Base-by-base conservation (phyloP, 192 early-diverging fungal genomes). In the Cetraspora pellucida region DNA sequence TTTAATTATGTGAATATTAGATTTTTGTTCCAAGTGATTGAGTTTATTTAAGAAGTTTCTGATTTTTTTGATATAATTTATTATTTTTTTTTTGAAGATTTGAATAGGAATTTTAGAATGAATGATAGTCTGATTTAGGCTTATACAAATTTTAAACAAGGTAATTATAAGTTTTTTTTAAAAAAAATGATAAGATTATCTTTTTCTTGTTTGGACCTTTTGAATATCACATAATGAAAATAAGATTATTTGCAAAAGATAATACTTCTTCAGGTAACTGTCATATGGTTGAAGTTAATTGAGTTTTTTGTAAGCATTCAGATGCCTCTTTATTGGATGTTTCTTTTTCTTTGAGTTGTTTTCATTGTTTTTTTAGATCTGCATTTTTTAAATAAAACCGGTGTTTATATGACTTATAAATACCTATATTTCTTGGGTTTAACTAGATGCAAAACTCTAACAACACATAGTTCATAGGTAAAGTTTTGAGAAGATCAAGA, bases 401-500 rank as follows among this genome's bases (percentile, higher is more conserved):
- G 10, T 1, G 30, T 64, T 64, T 64, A 64, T 64, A 64, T 37
- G 27, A 64, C 28, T 64, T 64, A 63, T 64, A 64, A 27, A 64
- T 37, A 64, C 30, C 27, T 10, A 64, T 10, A 64, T 64, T 71
- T 71, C 7, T 13, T 11, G 19, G 23, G 21, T 55, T 74, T 74
- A 58, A 58, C 19, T 74, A 54, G 28, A 74, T 64, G 61, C 27
- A 64, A 5, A 64, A 10, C 25, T 37, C 31, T 64, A 64, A 37
- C 28, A 10, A 6, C 23, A 21, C 55, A 57, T 21, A 9, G 6
- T 23, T 19, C 23, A 9, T n/a, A 57, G 17, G 55, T 19, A 6
- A 57, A 57, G 7, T 37, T 55, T 55, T 57, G n/a, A 21, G 23
- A 57, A 57, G n/a, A 57, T 57, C 6, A 57, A 57, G 19, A 57